Percentiles rank a stretch among this genome's conserved stretches.
phyloP scores from a whole-genome alignment of 352 stramenopile genomes.

The Phytophthora palmivora region DNA sequence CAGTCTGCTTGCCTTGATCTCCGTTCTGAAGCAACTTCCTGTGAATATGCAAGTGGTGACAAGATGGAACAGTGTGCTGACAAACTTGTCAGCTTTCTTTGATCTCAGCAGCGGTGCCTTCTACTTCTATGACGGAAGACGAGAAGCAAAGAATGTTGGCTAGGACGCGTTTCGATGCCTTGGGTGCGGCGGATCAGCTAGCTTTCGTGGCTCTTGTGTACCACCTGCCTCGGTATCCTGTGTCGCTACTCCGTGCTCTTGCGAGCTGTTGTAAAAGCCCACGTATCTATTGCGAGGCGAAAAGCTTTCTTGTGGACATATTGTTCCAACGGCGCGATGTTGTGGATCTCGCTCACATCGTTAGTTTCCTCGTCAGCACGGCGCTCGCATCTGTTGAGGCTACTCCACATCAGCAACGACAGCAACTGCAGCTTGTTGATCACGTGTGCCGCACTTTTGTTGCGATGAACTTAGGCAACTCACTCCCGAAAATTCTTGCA shows the following conservation, averaged over 20 bases:
- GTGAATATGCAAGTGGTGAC: constrained; percentile 48
- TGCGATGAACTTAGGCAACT: constrained; percentile 73
- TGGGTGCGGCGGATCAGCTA: constrained; percentile 61
- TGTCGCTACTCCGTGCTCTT: constrained; percentile 70
- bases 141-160: constrained; percentile 35
- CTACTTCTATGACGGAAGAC: constrained; percentile 31
- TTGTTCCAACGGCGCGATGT: constrained; percentile 65
- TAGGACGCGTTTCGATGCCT: constrained; percentile 59
- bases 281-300: constrained; percentile 66
- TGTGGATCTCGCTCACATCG: constrained; percentile 76
- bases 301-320: constrained; percentile 87
- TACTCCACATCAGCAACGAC: constrained; percentile 25
- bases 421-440: constrained; percentile 65
- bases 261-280: constrained; percentile 80
- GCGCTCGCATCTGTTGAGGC: constrained; percentile 51
- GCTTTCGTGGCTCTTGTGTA: constrained; percentile 80
- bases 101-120: constrained; percentile 45
- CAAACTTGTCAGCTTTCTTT: constrained; percentile 73
- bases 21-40: constrained; percentile 80
- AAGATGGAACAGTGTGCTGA: constrained; percentile 63
- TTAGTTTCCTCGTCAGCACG: constrained; percentile 84
- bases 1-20: constrained; percentile 74
- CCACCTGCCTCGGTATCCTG: constrained; percentile 75
- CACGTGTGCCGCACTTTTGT: constrained; percentile 73
- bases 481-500: constrained; percentile 72